Evolutionary conservation across 129 eudicot genomes (phyloP), one percentile per base, ranked within the genome.

Genomic region (Flaveria brownii): DNA sequence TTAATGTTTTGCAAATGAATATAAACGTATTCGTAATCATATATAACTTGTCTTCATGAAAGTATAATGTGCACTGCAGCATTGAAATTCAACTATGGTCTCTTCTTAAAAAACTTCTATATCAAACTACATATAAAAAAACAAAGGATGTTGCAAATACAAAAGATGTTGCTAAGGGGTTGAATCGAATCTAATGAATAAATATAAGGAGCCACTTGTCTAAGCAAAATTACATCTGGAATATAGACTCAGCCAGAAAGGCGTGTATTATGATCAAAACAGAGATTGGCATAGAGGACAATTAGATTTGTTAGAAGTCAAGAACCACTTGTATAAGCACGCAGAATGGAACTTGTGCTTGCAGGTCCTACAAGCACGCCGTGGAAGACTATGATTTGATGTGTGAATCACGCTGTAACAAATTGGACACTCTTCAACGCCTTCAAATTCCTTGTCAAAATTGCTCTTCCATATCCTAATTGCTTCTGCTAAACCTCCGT

Each of bases 281-380:
- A 97, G 99, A 78, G 99, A 91, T 75, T 91, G 99, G 80, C 99
- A 95, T 63, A 95, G 74, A 22, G 99, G 99, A 78, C 99, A 95
- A 52, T 86, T 91, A 17, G 99, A 89, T 50, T 95, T 91, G 84
- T 87, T 87, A 72, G 97, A 91, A 73, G 99, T 95, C 59, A 87
- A 85, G 73, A 95, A 95, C 99, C 99, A 95, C 84, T 95, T 95
- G 77, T 86, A 95, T 45, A 95, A 84, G 82, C 99, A 95, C 51
- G 91, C 99, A 10, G 90, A 79, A 82, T 95, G 99, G 75, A 87
- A 95, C 86, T 95, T 95, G 79, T 95, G 97, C 82, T 85, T 95
- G 96, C 99, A 95, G 68, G 97, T 95, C 82, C 85, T 91, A 85
- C 99, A 95, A 73, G 97, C 95, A 41, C 90, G 96, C 33, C 91